These are phyloP conservation scores for Ulota crispa DNA, from an alignment of 225 moss, liverwort and hornwort genomes.

Conservation along the genomic window DNA sequence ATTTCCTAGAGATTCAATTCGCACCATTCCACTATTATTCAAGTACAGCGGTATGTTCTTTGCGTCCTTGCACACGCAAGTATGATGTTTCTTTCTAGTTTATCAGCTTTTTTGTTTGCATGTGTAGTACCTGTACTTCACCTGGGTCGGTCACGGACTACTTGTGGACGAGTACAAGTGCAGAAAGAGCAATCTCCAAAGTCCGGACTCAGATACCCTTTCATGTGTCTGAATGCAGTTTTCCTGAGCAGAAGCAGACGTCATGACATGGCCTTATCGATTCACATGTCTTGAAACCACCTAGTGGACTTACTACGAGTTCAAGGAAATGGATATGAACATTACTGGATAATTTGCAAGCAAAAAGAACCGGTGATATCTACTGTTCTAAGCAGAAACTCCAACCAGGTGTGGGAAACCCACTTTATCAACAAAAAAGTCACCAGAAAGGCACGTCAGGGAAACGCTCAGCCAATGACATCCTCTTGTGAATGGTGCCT, in stretches of 20 bases:
- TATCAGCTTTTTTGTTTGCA: background rate
- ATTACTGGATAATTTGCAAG: background rate
- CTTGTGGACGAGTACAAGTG: slow-evolving; percentile 1
- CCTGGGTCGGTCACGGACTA: background rate
- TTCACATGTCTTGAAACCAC: background rate
- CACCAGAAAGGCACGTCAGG: background rate
- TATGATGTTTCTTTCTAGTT: background rate
- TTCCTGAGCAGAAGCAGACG: background rate
- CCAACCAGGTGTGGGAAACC: background rate
- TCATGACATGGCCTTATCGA: background rate
- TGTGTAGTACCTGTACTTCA: background rate
- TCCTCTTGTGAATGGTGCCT: background rate
- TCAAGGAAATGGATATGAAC: background rate
- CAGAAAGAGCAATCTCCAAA: background rate
- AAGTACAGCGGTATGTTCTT: background rate
- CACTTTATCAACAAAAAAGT: background rate
- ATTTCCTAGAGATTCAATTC: slow-evolving; percentile 5
- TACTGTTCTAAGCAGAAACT: background rate
- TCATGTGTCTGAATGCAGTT: background rate
- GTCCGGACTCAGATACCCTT: background rate
- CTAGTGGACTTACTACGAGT: background rate
- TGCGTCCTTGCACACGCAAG: background rate
- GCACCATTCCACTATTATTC: background rate
- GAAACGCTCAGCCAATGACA: background rate
- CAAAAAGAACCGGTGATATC: background rate